These are phyloP conservation scores for Lojkania enalia DNA, from an alignment of 2,329 filamentous ascomycete genomes.

Conservation along the genomic window DNA sequence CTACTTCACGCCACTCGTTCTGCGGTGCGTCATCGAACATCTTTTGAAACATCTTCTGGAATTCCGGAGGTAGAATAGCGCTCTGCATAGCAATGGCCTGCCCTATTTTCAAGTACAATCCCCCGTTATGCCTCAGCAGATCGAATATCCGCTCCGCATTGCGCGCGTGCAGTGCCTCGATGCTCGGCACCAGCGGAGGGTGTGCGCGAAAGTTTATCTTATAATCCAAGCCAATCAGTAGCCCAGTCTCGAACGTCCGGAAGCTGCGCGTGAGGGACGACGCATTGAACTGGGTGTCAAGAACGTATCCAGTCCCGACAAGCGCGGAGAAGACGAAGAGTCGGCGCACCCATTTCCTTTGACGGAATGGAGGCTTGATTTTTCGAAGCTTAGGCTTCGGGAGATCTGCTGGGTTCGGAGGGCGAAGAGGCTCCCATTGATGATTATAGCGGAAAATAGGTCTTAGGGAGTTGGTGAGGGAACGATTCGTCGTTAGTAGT, in stretches of 20 bases:
- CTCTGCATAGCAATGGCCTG: slow-evolving; percentile 99
- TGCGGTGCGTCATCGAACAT: slow-evolving; percentile 99
- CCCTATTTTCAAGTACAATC: slow-evolving; percentile 94
- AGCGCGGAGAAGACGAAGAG: slow-evolving; percentile 64
- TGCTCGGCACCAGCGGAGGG: slow-evolving; percentile 72
- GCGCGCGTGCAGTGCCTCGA: slow-evolving; percentile 77
- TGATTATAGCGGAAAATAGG: slow-evolving; percentile 29
- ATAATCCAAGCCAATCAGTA: slow-evolving; percentile 87
- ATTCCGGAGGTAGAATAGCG: slow-evolving; percentile 88
- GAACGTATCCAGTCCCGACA: slow-evolving; percentile 64
- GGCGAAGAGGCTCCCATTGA: slow-evolving; percentile 52
- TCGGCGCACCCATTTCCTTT: slow-evolving; percentile 76
- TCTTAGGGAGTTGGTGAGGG: slow-evolving; percentile 23
- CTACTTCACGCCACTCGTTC: slow-evolving; percentile 83
- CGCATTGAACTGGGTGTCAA: slow-evolving; percentile 77
- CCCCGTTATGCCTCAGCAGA: slow-evolving; percentile 82
- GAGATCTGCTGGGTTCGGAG: slow-evolving; percentile 77
- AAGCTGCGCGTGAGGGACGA: slow-evolving; percentile 76
- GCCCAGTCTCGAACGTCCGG: slow-evolving; percentile 78
- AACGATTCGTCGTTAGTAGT: slow-evolving; percentile 22
- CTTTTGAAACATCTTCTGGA: slow-evolving; percentile 90
- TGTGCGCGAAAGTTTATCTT: slow-evolving; percentile 91
- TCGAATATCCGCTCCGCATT: slow-evolving; percentile 83
- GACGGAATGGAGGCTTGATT: slow-evolving; percentile 71
- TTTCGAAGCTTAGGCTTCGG: slow-evolving; percentile 56